These are phyloP conservation scores for Vitis labrusca DNA, from an alignment of 164 flowering plant genomes.

Conservation along the genomic window DNA sequence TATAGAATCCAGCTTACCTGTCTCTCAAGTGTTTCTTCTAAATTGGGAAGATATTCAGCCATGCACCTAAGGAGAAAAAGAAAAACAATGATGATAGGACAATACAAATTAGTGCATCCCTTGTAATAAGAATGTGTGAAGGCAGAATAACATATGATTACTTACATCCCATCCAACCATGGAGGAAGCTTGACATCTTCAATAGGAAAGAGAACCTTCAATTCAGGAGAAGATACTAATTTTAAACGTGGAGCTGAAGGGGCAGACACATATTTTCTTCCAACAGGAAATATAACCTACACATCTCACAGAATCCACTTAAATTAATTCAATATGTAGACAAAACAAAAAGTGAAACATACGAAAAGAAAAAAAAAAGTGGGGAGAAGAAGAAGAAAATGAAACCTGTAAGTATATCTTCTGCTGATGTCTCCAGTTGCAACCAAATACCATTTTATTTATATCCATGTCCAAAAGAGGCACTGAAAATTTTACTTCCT, in stretches of 20 bases:
- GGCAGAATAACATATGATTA: constrained; percentile 7
- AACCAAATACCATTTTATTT: constrained; percentile 65
- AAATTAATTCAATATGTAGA: constrained; percentile 6
- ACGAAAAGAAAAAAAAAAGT: neutral
- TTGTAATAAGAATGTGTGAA: constrained; percentile 1
- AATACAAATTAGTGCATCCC: neutral
- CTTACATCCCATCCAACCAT: constrained; percentile 95
- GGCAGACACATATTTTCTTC: constrained; percentile 42
- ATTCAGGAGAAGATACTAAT: constrained; percentile 70
- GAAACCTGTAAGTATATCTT: constrained; percentile 83
- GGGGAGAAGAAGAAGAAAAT: neutral
- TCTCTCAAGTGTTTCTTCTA: constrained; percentile 66
- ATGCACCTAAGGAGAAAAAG: constrained; percentile 64
- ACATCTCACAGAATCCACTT: constrained; percentile 6
- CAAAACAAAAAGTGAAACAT: neutral
- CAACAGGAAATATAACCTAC: constrained; percentile 79
- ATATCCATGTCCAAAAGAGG: constrained; percentile 75
- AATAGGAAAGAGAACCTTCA: constrained; percentile 66
- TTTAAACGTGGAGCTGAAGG: constrained; percentile 78
- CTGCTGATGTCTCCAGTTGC: constrained; percentile 46
- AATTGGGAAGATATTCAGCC: constrained; percentile 90
- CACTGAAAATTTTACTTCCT: constrained; percentile 87
- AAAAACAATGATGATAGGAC: constrained; percentile 1
- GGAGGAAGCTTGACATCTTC: constrained; percentile 91
- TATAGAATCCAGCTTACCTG: constrained; percentile 53